Base-by-base conservation (phyloP, 2,329 filamentous ascomycete genomes). In the Aspergillus eucalypticola region DNA sequence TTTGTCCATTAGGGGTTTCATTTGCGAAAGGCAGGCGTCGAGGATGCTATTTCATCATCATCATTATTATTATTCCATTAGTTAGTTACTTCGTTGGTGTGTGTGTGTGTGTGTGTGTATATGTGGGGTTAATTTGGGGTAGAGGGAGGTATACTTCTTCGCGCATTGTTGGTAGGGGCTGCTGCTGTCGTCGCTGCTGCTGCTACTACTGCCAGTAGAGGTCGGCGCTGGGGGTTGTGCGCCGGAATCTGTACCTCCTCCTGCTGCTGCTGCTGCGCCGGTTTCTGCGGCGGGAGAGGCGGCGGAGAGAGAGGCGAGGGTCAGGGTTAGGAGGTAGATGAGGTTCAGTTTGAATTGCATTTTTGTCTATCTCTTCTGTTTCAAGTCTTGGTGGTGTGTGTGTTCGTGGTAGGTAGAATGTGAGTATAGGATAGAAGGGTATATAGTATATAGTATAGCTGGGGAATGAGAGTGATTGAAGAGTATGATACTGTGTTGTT, bases 311-410 rank as follows among this genome's bases (percentile, higher is more conserved):
- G 51, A 41, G 39, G 59, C 56, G 3, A 44, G 41, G 41, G 41
- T 44, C 13, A 54, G 21, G 15, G 58, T 41, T 2, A 56, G 25
- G 27, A 60, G 35, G 19, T 56, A 44, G 35, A 59, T 13, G n/a
- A 61, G 8, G 23, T 53, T 29, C 23, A 64, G 32, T 42, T 42
- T 29, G 29, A 64, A 25, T 42, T 49, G 53, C 59, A 64, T 21
- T 13, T 13, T 44, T 23, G 5, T 21, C 17, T 4, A 1, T 44
- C 17, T 44, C 8, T 39, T 39, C 35, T n/a, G 23, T 0, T 63
- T 19, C 59, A 23, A 23, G 23, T 25, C 0, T 25, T 25, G 23
- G 23, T 25, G 23, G 54, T 53, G 17, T 29, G 6, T 23, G 23
- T 25, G 23, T 25, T 25, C 21, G n/a, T 19, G 6, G 17, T 17